phyloP scores from a whole-genome alignment of 164 flowering plant species.

The Vitis rupestris region DNA sequence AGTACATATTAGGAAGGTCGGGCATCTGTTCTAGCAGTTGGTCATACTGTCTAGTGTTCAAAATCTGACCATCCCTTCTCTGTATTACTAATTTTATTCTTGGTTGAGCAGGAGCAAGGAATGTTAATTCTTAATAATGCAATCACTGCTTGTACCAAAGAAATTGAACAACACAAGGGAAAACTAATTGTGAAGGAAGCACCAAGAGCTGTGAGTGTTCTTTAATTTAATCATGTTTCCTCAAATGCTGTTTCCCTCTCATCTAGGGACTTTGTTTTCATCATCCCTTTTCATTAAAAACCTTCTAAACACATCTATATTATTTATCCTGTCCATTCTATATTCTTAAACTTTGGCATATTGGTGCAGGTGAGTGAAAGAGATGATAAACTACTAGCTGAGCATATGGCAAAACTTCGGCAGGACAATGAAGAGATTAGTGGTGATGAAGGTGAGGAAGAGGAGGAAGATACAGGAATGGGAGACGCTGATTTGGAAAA shows the following conservation, averaged over 20 bases:
- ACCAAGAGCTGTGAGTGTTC: slow-evolving; percentile 78
- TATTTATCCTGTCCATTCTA: too few relatives aligned
- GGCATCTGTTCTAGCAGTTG: too few relatives aligned
- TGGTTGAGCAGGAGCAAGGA: slow-evolving; percentile 78
- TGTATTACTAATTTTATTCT: neutral
- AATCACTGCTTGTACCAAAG: slow-evolving; percentile 70
- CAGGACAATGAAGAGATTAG: slow-evolving; percentile 66
- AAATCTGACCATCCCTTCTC: too few relatives aligned
- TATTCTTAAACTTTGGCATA: slow-evolving; percentile 1
- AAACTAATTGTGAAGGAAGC: slow-evolving; percentile 78
- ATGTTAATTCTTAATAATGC: slow-evolving; percentile 71
- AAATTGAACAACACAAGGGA: slow-evolving; percentile 77
- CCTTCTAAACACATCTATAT: too few relatives aligned
- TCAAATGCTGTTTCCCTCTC: neutral
- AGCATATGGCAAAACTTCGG: slow-evolving; percentile 68
- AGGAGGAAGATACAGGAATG: slow-evolving; percentile 94
- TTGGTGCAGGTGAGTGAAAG: slow-evolving; percentile 84
- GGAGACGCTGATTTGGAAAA: slow-evolving; percentile 78
- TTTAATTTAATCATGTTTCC: neutral
- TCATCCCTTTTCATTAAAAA: too few relatives aligned
- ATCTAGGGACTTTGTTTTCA: slow-evolving; percentile 4
- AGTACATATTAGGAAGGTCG: too few relatives aligned
- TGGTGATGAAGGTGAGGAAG: slow-evolving; percentile 85
- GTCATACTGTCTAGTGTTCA: too few relatives aligned
- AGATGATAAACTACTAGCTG: slow-evolving; percentile 80